Percentiles rank a stretch among this genome's conserved stretches.
Conservation (phyloP, 331 rosid genomes). For the Quercus phellos region DNA sequence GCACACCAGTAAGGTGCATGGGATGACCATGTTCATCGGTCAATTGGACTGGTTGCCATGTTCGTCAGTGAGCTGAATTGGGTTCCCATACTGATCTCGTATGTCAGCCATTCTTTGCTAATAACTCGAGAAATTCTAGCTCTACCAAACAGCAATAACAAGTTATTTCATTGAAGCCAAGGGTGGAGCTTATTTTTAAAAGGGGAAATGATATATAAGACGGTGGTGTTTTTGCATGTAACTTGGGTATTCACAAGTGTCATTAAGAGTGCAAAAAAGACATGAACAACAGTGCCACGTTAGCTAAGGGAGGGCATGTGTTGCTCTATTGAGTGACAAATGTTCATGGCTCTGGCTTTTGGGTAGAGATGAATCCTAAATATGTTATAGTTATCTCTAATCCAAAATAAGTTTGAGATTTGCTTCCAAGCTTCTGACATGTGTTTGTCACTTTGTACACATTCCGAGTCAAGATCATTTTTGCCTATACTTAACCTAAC, state of each 20-base stretch:
- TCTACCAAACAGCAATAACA: too few species aligned
- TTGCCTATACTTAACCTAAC: too few species aligned
- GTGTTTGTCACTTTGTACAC: too few species aligned
- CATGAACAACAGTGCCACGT: constrained; percentile 33
- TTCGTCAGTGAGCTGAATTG: constrained; percentile 52
- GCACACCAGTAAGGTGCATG: constrained; percentile 64
- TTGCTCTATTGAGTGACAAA: background rate
- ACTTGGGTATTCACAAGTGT: constrained; percentile 23
- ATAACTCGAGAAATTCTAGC: background rate
- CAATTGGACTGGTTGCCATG: constrained; percentile 48
- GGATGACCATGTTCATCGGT: constrained; percentile 72
- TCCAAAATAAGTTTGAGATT: too few species aligned
- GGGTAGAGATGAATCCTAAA: background rate
- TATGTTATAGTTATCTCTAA: too few species aligned
- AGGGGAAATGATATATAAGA: background rate
- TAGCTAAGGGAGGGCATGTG: constrained; percentile 16
- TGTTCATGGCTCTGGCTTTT: background rate
- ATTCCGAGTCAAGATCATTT: too few species aligned
- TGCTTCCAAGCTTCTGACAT: too few species aligned
- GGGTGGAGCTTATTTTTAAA: background rate
- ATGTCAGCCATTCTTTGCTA: constrained; percentile 48
- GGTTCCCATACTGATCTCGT: constrained; percentile 59
- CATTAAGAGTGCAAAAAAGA: background rate
- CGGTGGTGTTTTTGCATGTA: constrained; percentile 46
- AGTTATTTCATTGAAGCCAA: too few species aligned